Evolutionary conservation across 225 moss, liverwort and hornwort genomes (phyloP).

Genomic region (Neckera pumila): DNA sequence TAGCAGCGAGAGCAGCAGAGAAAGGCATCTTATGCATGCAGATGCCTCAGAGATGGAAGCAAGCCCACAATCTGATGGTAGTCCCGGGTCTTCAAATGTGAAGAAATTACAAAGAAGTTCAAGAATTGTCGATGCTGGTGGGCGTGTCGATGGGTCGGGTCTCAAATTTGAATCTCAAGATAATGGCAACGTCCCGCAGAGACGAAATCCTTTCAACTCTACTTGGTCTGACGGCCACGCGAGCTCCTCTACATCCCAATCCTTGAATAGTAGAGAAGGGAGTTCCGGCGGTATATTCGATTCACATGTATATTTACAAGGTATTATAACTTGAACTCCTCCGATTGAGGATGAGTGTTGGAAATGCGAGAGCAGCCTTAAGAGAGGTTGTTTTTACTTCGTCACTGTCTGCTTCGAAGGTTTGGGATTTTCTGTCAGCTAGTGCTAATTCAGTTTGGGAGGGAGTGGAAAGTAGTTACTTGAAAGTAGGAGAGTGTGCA

Average conservation of each 20-base stretch:
- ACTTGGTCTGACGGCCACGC: constrained; percentile 23
- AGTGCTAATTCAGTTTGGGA: not conserved
- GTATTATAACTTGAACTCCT: constrained; percentile 3
- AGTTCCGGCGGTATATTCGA: constrained; percentile 6
- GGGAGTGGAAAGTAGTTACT: not conserved
- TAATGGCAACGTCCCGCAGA: not conserved
- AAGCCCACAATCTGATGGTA: constrained; percentile 33
- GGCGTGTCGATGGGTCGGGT: constrained; percentile 24
- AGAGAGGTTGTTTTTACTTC: not conserved
- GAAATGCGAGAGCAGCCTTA: not conserved
- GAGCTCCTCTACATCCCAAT: constrained; percentile 20
- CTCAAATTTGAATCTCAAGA: constrained; percentile 34
- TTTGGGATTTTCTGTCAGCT: not conserved
- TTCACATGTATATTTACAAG: constrained; percentile 25
- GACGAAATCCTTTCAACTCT: constrained; percentile 9
- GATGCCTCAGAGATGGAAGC: constrained; percentile 33
- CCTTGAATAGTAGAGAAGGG: constrained; percentile 4
- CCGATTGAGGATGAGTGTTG: not conserved
- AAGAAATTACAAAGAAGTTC: constrained; percentile 44
- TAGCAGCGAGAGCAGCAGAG: constrained; percentile 13
- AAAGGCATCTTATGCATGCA: constrained; percentile 5
- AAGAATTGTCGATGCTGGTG: constrained; percentile 32
- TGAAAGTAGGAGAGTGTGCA: not conserved
- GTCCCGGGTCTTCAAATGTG: constrained; percentile 36
- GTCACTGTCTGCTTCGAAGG: not conserved